phyloP scores from a whole-genome alignment of 2,329 filamentous ascomycete genomes.

The Trichocomaceae sp. region DNA sequence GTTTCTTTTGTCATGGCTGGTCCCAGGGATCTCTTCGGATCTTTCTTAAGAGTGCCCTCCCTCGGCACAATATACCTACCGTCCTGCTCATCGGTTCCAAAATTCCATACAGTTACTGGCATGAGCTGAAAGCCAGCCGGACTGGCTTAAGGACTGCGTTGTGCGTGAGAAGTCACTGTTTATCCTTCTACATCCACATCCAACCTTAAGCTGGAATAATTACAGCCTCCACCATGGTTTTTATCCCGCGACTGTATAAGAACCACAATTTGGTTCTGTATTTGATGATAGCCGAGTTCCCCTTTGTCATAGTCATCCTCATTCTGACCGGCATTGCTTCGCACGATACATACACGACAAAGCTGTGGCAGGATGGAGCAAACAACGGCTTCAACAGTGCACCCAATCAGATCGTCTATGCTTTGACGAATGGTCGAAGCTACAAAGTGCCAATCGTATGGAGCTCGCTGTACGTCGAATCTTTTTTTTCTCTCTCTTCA shows the following conservation, averaged over 20 bases:
- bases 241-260: conserved; percentile 51
- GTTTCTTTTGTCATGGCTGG: conserved; percentile 1
- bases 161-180: not conserved
- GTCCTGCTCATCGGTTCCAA: conserved; percentile 17
- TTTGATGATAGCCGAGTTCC: conserved; percentile 51
- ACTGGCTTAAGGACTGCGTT: conserved; percentile 23
- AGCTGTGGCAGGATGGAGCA: conserved; percentile 56
- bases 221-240: conserved; percentile 27
- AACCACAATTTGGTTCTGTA: conserved; percentile 46
- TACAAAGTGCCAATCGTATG: conserved; percentile 51
- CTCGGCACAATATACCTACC: conserved; percentile 10
- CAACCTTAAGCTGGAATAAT: not conserved
- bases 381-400: conserved; percentile 58
- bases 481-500: not conserved
- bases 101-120: conserved; percentile 13
- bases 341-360: conserved; percentile 55
- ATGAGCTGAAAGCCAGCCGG: conserved; percentile 33
- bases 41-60: conserved; percentile 17
- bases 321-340: conserved; percentile 57
- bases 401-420: conserved; percentile 51
- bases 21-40: conserved; percentile 14
- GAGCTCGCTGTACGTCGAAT: conserved; percentile 50
- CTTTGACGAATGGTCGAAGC: conserved; percentile 52
- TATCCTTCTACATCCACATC: not conserved
- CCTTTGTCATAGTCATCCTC: conserved; percentile 51